Evolutionary conservation across 371 early-diverging fungal species (phyloP).

Genomic region (Synchytrium microbalum): DNA sequence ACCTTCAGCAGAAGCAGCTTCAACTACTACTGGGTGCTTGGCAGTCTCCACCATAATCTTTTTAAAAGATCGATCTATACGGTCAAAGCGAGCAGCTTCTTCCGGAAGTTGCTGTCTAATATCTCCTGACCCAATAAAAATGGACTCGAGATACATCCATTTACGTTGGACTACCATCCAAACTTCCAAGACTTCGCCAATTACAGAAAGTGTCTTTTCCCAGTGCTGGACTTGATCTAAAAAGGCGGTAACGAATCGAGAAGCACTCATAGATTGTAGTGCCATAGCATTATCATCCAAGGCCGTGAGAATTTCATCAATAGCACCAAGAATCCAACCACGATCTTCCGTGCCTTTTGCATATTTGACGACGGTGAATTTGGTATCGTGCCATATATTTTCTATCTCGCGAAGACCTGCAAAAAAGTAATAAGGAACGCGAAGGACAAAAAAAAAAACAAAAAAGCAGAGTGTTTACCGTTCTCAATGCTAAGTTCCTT

Average conservation of each 20-base stretch:
- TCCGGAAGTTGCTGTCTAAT: slow-evolving; percentile 49
- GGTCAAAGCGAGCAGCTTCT: slow-evolving; percentile 48
- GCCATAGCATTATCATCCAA: slow-evolving; percentile 54
- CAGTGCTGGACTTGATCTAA: slow-evolving; percentile 48
- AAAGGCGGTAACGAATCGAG: slow-evolving; percentile 50
- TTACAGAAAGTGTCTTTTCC: slow-evolving; percentile 49
- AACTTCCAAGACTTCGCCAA: slow-evolving; percentile 48
- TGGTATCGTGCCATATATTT: slow-evolving; percentile 41
- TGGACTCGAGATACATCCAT: slow-evolving; percentile 55
- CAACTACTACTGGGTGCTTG: slow-evolving; percentile 44
- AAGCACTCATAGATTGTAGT: slow-evolving; percentile 48
- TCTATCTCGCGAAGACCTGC: slow-evolving; percentile 49
- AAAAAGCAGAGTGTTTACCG: too few relatives aligned
- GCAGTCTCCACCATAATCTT: slow-evolving; percentile 49
- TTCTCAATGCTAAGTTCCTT: slow-evolving; percentile 56
- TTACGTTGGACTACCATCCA: slow-evolving; percentile 56
- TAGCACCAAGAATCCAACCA: slow-evolving; percentile 46
- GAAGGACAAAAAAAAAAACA: too few relatives aligned
- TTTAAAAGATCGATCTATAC: slow-evolving; percentile 49
- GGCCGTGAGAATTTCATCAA: slow-evolving; percentile 42
- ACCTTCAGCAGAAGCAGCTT: slow-evolving; percentile 47
- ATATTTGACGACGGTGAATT: slow-evolving; percentile 48
- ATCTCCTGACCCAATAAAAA: slow-evolving; percentile 49
- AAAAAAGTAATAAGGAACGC: too few relatives aligned
- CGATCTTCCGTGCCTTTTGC: slow-evolving; percentile 50